Evolutionary conservation across 1,139 yeast genomes (phyloP), one percentile per base, ranked within the genome.

Genomic region (Saccharomyces uvarum): DNA sequence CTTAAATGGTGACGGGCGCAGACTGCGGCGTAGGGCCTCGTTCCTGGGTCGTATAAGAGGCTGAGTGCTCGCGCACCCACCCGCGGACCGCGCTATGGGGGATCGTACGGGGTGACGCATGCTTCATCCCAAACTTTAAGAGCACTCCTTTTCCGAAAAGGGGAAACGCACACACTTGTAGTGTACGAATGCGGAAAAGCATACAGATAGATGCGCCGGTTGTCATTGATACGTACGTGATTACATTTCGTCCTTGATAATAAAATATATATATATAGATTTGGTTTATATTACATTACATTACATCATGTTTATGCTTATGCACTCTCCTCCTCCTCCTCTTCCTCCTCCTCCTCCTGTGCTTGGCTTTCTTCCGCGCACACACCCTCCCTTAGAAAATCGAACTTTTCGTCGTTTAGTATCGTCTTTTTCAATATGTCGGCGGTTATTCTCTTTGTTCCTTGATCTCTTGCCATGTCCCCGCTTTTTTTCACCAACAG

Each of bases 371-470:
- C 51, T 19, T 55, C 65, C 27, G 68, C 72, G 53, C 71, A 66
- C 32, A 73, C 65, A 51, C 68, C 64, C 56, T 88, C 96, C 52
- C 85, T 86, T 65, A 89, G 74, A 66, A 93, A 93, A 72, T 93
- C 99, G 73, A 93, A 93, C 68, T 87, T 91, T 69, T 93, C 99
- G 55, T 89, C 89, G 54, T 79, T 79, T 69, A 84, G 81, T 46
- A 93, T 90, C 0, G 98, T 97, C 54, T 84, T 81, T 63, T 89
- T 84, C 58, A 93, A 80, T 63, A 90, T 95, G 48, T 87, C 83
- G 0, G 96, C 93, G 38, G 86, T 83, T 13, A 93, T 88, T 62
- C 96, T 80, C 67, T 88, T 86, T 33, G 86, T 86, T 14, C 95
- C 95, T 56, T 82, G 79, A 54, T 77, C 75, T 56, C 84, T 81